Percentiles rank a stretch among this genome's conserved stretches.
phyloP scores from a whole-genome alignment of 176 grass and related monocot genomes.

The Cocos nucifera region DNA sequence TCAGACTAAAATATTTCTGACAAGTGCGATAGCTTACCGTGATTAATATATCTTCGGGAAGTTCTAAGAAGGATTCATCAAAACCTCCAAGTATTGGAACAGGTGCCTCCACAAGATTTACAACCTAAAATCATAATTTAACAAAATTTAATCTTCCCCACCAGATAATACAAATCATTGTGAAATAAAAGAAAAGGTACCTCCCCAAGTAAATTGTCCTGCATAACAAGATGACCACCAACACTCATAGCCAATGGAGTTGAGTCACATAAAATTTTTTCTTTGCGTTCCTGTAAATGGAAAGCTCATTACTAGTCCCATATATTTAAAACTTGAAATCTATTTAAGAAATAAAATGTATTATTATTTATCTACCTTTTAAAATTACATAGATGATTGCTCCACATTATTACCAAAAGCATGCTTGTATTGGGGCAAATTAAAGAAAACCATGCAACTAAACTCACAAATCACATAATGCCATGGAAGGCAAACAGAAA shows the following conservation, averaged over 20 bases:
- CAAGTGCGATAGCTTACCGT: constrained; percentile 43
- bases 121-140: constrained; percentile 38
- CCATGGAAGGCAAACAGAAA: no score
- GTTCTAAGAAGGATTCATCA: constrained; percentile 82
- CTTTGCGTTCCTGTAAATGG: constrained; percentile 58
- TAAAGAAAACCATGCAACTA: no score
- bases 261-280: constrained; percentile 49
- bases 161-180: no score
- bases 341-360: no score
- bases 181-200: constrained; percentile 20
- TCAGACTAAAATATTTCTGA: no score
- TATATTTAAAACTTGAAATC: no score
- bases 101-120: constrained; percentile 83
- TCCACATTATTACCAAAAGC: no score
- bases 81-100: constrained; percentile 77
- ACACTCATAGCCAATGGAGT: constrained; percentile 51
- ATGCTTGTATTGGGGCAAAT: no score
- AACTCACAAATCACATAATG: no score
- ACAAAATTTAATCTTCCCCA: background rate
- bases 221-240: constrained; percentile 41
- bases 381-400: no score
- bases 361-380: no score
- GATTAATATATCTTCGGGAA: constrained; percentile 86
- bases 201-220: constrained; percentile 70
- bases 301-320: background rate